phyloP scores from a whole-genome alignment of 164 flowering plant species.

The Annona cherimola region DNA sequence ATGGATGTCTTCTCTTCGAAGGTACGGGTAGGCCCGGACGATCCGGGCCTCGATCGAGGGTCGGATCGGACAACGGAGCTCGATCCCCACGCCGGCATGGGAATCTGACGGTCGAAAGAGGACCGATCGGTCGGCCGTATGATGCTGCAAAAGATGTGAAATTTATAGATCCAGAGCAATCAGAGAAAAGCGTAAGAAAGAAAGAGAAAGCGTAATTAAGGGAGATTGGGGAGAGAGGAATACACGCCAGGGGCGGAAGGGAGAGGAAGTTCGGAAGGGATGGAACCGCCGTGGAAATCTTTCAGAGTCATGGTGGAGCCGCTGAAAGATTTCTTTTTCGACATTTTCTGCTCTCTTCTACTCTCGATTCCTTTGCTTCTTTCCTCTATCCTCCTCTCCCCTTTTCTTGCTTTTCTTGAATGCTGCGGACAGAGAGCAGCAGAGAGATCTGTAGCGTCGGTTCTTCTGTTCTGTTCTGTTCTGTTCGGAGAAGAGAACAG shows the following conservation, averaged over 20 bases:
- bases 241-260: constrained; percentile 98
- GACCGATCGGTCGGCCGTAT: constrained; percentile 59
- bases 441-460: neutral
- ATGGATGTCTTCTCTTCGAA: constrained; percentile 71
- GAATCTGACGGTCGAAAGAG: constrained; percentile 48
- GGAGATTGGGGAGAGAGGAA: neutral
- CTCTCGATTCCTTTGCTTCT: neutral
- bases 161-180: constrained; percentile 11
- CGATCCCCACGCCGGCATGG: constrained; percentile 41
- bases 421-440: neutral
- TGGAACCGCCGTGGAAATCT: constrained; percentile 97
- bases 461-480: neutral
- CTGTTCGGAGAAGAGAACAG: neutral
- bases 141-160: constrained; percentile 27
- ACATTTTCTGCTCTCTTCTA: constrained; percentile 31
- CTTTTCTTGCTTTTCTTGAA: neutral
- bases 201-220: neutral
- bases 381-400: neutral
- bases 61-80: constrained; percentile 52
- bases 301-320: constrained; percentile 89
- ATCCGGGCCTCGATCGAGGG: constrained; percentile 56
- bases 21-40: constrained; percentile 54
- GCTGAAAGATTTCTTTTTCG: constrained; percentile 87
- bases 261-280: constrained; percentile 89
- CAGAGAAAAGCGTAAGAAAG: neutral